Conservation (phyloP, 73 alveolate genomes). For the Blepharisma japonicum region DNA sequence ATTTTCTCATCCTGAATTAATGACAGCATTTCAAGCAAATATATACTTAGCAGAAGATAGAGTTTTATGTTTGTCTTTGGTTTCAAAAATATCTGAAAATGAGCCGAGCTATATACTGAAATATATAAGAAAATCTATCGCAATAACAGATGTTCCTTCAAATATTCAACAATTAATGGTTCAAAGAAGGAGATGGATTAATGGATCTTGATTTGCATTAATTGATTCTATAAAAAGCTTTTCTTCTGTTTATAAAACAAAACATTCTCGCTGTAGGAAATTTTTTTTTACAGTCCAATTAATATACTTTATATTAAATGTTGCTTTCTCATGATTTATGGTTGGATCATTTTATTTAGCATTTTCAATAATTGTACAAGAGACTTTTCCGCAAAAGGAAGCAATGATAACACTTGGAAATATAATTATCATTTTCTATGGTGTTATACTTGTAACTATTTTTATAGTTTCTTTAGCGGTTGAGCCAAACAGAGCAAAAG, state of each 20-base stretch:
- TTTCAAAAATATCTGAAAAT: conserved; percentile 9
- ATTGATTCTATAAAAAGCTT: neutral
- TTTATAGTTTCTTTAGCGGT: conserved; percentile 11
- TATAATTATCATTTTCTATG: neutral
- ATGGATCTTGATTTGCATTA: conserved; percentile 61
- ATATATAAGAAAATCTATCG: conserved; percentile 50
- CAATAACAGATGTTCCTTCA: conserved; percentile 55
- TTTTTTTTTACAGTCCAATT: neutral
- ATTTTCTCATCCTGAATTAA: neutral
- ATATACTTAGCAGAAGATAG: conserved; percentile 72
- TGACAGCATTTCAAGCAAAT: conserved; percentile 42
- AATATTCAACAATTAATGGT: conserved; percentile 36
- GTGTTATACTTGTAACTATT: neutral
- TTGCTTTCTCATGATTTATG: neutral
- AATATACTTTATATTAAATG: neutral
- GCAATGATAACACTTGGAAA: too few species aligned
- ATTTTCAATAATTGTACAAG: neutral
- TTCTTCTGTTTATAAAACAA: neutral
- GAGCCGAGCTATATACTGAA: conserved; percentile 30
- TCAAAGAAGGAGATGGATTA: conserved; percentile 68
- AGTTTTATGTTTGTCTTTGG: conserved; percentile 48
- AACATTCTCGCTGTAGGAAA: neutral
- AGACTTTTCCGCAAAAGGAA: neutral
- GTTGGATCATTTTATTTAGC: conserved; percentile 20
- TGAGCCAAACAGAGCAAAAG: neutral